Evolutionary conservation across 805 yeast genomes (phyloP).

Genomic region (Wickerhamiella bombiphila): DNA sequence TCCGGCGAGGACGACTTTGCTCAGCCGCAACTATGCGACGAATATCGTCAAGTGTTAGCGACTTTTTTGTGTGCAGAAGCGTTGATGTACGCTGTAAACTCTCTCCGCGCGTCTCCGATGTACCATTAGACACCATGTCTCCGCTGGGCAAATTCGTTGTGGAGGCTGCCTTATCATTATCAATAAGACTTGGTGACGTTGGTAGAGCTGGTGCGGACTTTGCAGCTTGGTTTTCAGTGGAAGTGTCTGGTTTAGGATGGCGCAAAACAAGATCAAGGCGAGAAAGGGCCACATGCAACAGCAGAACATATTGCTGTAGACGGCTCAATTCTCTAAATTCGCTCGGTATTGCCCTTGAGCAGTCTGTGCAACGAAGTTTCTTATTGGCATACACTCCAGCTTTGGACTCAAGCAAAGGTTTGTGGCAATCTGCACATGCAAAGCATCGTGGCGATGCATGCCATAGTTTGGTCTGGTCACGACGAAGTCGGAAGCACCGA

Average conservation of each 20-base stretch:
- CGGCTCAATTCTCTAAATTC: conserved; percentile 48
- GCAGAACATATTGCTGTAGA: conserved; percentile 56
- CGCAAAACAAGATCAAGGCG: conserved; percentile 36
- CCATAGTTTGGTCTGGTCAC: conserved; percentile 54
- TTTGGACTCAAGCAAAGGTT: not conserved
- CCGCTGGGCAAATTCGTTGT: not conserved
- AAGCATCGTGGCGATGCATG: conserved; percentile 58
- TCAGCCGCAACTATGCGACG: conserved; percentile 95
- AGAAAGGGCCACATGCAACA: conserved; percentile 71
- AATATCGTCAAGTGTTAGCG: conserved; percentile 86
- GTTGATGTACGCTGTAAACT: conserved; percentile 49
- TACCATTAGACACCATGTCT: not conserved
- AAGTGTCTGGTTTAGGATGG: conserved; percentile 5
- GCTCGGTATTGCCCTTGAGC: conserved; percentile 29
- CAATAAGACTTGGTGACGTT: not conserved
- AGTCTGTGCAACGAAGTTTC: conserved; percentile 38
- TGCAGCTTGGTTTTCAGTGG: conserved; percentile 1
- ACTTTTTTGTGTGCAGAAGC: conserved; percentile 62
- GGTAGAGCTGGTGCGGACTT: conserved; percentile 2
- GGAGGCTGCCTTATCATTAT: not conserved
- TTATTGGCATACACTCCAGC: not conserved
- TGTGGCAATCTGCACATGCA: conserved; percentile 42
- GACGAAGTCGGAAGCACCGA: conserved; percentile 37
- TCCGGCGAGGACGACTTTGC: conserved; percentile 38
- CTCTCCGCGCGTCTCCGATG: conserved; percentile 3